These are phyloP conservation scores for Xylaria sp. DNA, from an alignment of 2,329 filamentous ascomycete genomes.

Conservation along the genomic window DNA sequence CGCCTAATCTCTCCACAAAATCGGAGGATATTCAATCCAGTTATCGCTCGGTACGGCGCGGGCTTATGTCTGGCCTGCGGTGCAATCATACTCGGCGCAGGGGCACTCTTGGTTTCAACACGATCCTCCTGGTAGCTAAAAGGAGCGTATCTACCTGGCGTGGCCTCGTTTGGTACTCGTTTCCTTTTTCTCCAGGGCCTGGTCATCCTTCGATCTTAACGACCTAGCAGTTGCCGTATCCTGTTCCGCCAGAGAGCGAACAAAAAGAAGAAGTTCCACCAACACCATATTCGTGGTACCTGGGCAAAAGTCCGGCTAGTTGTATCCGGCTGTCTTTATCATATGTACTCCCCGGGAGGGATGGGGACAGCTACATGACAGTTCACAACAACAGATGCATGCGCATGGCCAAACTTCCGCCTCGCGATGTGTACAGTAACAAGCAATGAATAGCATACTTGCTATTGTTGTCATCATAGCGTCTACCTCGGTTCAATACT, in stretches of 20 bases:
- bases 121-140: background rate
- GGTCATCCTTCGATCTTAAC: background rate
- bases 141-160: conserved; percentile 11
- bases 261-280: background rate
- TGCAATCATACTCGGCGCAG: conserved; percentile 10
- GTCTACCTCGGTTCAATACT: no score
- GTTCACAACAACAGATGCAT: background rate
- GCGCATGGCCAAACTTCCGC: background rate
- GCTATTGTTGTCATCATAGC: no score
- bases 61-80: background rate
- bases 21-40: conserved; percentile 4
- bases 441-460: no score
- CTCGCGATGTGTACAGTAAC: no score
- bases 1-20: conserved; percentile 21
- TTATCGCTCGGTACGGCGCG: background rate
- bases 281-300: background rate
- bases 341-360: no score
- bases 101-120: conserved; percentile 17
- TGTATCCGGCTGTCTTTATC: no score
- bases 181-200: background rate
- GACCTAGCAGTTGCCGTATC: background rate
- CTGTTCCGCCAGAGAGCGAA: background rate
- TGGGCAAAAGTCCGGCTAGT: no score
- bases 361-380: background rate
- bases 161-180: conserved; percentile 5